Percentiles rank a stretch among this genome's conserved stretches.
These are phyloP conservation scores for Ailanthus altissimus DNA, from an alignment of 345 rosid genomes.

Conservation along the genomic window DNA sequence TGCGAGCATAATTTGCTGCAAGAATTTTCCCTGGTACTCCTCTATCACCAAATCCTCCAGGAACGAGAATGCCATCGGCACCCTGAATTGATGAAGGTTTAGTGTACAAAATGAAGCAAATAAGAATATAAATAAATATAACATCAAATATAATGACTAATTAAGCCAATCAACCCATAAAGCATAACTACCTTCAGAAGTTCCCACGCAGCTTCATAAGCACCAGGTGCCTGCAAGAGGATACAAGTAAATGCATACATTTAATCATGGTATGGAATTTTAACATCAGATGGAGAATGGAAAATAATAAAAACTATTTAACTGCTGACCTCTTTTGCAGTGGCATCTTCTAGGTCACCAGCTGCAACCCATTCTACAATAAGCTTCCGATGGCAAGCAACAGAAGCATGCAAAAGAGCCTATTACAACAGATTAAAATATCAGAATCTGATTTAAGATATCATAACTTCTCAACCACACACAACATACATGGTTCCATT, in stretches of 20 bases:
- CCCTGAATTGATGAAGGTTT: constrained; percentile 41
- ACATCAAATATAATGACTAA: background rate
- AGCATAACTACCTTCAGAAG: constrained; percentile 54
- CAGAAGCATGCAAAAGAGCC: constrained; percentile 92
- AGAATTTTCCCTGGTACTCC: constrained; percentile 88
- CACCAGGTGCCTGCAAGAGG: constrained; percentile 55
- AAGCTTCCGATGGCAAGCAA: constrained; percentile 68
- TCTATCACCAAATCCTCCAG: constrained; percentile 91
- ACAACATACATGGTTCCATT: background rate
- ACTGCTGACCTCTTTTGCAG: constrained; percentile 49
- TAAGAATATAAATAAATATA: background rate
- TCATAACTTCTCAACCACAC: background rate
- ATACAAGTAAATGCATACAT: constrained; percentile 22
- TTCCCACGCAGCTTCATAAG: constrained; percentile 64
- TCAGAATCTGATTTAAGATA: constrained; percentile 7
- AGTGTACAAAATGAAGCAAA: constrained; percentile 8
- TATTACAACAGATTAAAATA: constrained; percentile 30
- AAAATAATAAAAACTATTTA: constrained; percentile 17
- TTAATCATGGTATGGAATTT: background rate
- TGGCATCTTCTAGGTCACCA: constrained; percentile 70
- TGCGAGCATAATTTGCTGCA: constrained; percentile 80
- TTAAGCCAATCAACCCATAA: background rate
- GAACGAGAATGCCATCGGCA: constrained; percentile 76
- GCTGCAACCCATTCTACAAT: constrained; percentile 79
- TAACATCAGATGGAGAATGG: constrained; percentile 11